Evolutionary conservation across 257 asterid genomes (phyloP).

Genomic region (Phtheirospermum japonicum): DNA sequence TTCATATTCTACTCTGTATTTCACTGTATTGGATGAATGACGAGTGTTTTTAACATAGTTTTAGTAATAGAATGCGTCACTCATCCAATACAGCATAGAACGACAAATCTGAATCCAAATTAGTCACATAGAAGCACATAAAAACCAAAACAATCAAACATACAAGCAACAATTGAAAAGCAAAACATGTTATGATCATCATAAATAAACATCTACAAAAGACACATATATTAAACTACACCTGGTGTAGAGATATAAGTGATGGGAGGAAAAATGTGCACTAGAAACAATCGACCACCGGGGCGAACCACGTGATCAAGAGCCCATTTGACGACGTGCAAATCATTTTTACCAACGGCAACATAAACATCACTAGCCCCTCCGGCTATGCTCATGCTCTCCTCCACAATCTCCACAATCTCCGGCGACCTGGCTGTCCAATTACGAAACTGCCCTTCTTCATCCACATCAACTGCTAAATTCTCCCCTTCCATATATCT

Average conservation of each 20-base stretch:
- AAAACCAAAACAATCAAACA: too few species aligned
- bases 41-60: too few species aligned
- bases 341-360: slow-evolving; percentile 71
- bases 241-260: slow-evolving; percentile 69
- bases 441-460: slow-evolving; percentile 38
- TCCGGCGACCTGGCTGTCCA: slow-evolving; percentile 50
- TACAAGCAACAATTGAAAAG: too few species aligned
- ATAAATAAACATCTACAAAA: too few species aligned
- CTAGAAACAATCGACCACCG: slow-evolving; percentile 50
- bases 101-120: too few species aligned
- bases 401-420: slow-evolving; percentile 69
- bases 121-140: too few species aligned
- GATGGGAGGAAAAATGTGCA: slow-evolving; percentile 62
- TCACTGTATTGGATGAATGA: too few species aligned
- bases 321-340: slow-evolving; percentile 67
- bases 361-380: slow-evolving; percentile 57
- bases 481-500: slow-evolving; percentile 28
- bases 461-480: slow-evolving; percentile 26
- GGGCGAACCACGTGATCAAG: slow-evolving; percentile 55
- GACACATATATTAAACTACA: slow-evolving; percentile 18
- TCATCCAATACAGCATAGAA: too few species aligned
- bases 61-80: too few species aligned
- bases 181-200: too few species aligned
- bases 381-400: slow-evolving; percentile 37
- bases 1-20: too few species aligned